A percentile compares a stretch with the other conserved stretches of the same genome.
Conservation (phyloP, 352 stramenopile species). For the Phytophthora constricta region DNA sequence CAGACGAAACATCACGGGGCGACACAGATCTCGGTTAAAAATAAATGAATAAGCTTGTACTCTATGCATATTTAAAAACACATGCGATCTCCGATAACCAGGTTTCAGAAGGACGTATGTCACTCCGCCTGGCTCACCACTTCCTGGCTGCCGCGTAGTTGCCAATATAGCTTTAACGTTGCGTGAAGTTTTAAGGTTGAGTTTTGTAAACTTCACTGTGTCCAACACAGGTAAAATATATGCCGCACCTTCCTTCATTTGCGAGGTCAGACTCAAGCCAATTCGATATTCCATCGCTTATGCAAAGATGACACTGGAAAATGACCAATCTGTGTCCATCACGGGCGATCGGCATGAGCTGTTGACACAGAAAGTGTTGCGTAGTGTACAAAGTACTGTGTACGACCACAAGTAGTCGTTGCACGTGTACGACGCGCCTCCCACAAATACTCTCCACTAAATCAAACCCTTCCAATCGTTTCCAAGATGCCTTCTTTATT, state of each 20-base stretch:
- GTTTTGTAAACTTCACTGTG: neutral
- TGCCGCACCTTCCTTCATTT: neutral
- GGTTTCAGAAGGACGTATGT: neutral
- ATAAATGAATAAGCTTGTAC: no score
- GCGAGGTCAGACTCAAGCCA: neutral
- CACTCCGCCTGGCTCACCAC: neutral
- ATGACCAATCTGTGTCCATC: neutral
- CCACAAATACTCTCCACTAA: neutral
- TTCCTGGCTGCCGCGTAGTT: neutral
- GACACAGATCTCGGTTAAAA: neutral
- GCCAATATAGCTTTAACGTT: neutral
- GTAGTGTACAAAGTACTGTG: neutral
- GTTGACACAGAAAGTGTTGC: neutral
- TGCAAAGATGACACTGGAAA: neutral
- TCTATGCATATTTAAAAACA: neutral
- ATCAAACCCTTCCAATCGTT: neutral
- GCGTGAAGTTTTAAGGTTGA: neutral
- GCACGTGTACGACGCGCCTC: no score
- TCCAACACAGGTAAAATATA: neutral
- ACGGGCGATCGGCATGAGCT: neutral
- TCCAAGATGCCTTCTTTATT: neutral
- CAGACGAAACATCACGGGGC: neutral
- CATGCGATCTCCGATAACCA: neutral
- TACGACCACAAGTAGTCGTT: no score
- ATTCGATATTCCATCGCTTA: neutral